Percentiles rank a stretch among this genome's conserved stretches.
phyloP scores from a whole-genome alignment of 1,284 basidiomycete genomes.

The Vanrija sp. region DNA sequence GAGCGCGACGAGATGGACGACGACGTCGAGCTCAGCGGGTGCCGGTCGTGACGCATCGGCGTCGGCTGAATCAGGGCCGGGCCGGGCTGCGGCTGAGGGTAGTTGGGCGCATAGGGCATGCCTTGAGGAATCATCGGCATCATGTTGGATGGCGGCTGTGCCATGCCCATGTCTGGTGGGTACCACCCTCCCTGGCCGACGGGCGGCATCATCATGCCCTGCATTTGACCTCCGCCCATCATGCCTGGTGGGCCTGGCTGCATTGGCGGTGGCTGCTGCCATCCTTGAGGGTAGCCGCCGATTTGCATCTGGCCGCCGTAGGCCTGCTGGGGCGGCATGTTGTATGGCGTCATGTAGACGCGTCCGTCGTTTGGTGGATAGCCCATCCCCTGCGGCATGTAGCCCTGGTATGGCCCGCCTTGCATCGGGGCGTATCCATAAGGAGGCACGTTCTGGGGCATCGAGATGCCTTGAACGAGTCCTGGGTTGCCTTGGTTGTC shows the following conservation, averaged over 20 bases:
- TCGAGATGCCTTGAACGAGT: not conserved
- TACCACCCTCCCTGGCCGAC: constrained; percentile 18
- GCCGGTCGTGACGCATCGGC: constrained; percentile 32
- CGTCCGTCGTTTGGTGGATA: constrained; percentile 3
- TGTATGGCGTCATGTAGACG: constrained; percentile 5
- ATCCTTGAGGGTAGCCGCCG: constrained; percentile 3
- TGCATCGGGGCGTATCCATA: constrained; percentile 5
- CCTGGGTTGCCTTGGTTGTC: no score
- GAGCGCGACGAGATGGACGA: constrained; percentile 43
- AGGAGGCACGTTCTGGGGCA: not conserved
- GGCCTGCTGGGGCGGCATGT: not conserved
- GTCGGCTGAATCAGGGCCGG: constrained; percentile 33
- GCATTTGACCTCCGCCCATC: constrained; percentile 7
- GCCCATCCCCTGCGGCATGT: constrained; percentile 8
- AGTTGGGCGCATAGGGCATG: constrained; percentile 19
- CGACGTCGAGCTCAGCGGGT: constrained; percentile 38
- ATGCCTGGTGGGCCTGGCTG: not conserved
- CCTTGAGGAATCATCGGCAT: constrained; percentile 43
- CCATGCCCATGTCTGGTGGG: constrained; percentile 19
- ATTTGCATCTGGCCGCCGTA: constrained; percentile 10
- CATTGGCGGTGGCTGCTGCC: constrained; percentile 8
- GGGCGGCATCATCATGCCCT: constrained; percentile 6
- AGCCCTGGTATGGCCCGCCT: constrained; percentile 7
- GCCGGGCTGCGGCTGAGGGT: not conserved
- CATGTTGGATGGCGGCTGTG: constrained; percentile 7